phyloP scores from a whole-genome alignment of 2,329 filamentous ascomycete species.

The Cordyceps fumosorosea region DNA sequence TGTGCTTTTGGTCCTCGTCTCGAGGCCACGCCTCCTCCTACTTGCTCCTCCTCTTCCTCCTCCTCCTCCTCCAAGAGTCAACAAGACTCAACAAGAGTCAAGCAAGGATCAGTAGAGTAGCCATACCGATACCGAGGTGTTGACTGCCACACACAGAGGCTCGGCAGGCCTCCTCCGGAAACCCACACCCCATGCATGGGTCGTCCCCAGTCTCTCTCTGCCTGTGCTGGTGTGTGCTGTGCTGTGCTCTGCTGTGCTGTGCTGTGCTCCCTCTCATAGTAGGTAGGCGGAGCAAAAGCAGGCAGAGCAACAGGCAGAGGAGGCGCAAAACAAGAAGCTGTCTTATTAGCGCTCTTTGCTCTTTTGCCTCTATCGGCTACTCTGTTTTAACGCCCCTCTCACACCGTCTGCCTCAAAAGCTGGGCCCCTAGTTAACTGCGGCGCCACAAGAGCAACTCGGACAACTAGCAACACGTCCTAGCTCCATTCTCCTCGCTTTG shows the following conservation, averaged over 20 bases:
- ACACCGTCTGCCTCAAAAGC: background rate
- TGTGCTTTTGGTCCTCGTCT: background rate
- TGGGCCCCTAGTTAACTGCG: background rate
- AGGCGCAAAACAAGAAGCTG: background rate
- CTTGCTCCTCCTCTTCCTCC: background rate
- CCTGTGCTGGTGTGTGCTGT: background rate
- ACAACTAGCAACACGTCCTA: conserved; percentile 1
- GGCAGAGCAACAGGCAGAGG: no score
- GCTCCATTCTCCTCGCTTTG: background rate
- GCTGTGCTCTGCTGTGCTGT: background rate
- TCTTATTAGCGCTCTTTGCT: background rate
- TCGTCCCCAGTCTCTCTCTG: background rate
- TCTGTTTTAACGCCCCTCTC: background rate
- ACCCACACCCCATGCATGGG: background rate
- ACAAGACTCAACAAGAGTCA: no score
- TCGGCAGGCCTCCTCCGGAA: background rate
- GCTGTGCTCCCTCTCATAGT: no score
- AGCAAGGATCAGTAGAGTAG: no score
- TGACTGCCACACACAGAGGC: background rate
- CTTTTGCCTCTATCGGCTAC: background rate
- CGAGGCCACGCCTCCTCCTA: background rate
- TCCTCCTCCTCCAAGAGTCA: background rate
- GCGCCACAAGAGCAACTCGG: background rate
- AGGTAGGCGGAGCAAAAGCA: background rate
- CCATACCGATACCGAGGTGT: no score